Conservation (phyloP, 164 flowering plant species). For the Chloranthus sessilifolius region DNA sequence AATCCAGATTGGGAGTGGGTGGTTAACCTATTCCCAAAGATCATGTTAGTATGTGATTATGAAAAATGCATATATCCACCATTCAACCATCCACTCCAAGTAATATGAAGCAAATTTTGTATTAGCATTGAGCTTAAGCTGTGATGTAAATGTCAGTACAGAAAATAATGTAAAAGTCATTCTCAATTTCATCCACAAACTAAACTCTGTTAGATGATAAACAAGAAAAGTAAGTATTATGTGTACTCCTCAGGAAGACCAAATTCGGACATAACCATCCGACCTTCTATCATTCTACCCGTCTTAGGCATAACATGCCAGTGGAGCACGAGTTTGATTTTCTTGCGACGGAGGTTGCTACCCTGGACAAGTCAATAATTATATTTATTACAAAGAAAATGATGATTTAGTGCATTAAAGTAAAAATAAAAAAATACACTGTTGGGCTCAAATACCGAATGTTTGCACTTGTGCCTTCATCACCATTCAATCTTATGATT, state of each 20-base stretch:
- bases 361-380: slow-evolving; percentile 18
- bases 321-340: slow-evolving; percentile 16
- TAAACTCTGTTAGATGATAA: neutral
- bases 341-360: slow-evolving; percentile 22
- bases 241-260: slow-evolving; percentile 19
- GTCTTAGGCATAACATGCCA: slow-evolving; percentile 27
- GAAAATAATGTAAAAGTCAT: neutral
- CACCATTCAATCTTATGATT: too few relatives aligned
- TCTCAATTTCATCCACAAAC: neutral
- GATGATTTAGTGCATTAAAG: neutral
- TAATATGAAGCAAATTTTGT: too few relatives aligned
- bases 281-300: slow-evolving; percentile 16
- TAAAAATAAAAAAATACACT: neutral
- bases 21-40: too few relatives aligned
- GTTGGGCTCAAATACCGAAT: too few relatives aligned
- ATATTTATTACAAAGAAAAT: too few relatives aligned
- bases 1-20: too few relatives aligned
- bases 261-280: slow-evolving; percentile 11
- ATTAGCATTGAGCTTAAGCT: too few relatives aligned
- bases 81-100: too few relatives aligned
- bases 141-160: neutral
- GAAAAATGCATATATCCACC: too few relatives aligned
- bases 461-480: too few relatives aligned
- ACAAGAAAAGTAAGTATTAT: slow-evolving; percentile 7
- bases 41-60: too few relatives aligned